These are phyloP conservation scores for Pythium diclinum DNA, from an alignment of 352 stramenopile genomes.

Conservation along the genomic window DNA sequence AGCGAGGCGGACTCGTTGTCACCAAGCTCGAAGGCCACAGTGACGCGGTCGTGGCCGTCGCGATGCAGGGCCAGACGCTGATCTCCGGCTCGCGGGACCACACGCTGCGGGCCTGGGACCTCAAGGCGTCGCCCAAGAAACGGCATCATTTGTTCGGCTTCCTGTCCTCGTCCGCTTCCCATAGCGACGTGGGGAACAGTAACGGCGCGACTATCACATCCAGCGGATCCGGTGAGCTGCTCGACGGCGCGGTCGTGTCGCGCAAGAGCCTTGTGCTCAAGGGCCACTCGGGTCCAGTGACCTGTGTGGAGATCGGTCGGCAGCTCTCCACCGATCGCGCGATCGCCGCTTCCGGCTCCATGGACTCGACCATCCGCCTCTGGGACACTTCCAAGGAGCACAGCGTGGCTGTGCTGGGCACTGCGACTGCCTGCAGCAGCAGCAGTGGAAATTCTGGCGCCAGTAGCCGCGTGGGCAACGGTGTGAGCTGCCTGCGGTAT, in stretches of 20 bases:
- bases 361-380: constrained; percentile 66
- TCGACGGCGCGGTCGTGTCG: constrained; percentile 57
- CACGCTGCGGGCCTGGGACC: constrained; percentile 71
- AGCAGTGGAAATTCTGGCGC: not conserved
- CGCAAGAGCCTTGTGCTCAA: constrained; percentile 61
- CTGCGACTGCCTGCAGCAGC: not conserved
- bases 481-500: constrained; percentile 60
- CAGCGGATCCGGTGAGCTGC: constrained; percentile 22
- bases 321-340: constrained; percentile 55
- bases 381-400: constrained; percentile 71
- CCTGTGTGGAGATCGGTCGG: constrained; percentile 69
- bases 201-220: constrained; percentile 4
- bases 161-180: constrained; percentile 34
- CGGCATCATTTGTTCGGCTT: constrained; percentile 58
- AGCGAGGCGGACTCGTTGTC: constrained; percentile 18
- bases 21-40: constrained; percentile 52
- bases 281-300: constrained; percentile 59
- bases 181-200: constrained; percentile 22
- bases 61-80: constrained; percentile 57
- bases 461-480: constrained; percentile 25
- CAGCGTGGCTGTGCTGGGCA: constrained; percentile 46
- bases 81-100: constrained; percentile 70
- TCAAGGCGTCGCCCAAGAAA: constrained; percentile 56
- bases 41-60: constrained; percentile 49
- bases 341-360: constrained; percentile 62